Percentiles rank a stretch among this genome's conserved stretches.
Conservation (phyloP, 768 basidiomycete genomes). For the Trametes gibbosa region DNA sequence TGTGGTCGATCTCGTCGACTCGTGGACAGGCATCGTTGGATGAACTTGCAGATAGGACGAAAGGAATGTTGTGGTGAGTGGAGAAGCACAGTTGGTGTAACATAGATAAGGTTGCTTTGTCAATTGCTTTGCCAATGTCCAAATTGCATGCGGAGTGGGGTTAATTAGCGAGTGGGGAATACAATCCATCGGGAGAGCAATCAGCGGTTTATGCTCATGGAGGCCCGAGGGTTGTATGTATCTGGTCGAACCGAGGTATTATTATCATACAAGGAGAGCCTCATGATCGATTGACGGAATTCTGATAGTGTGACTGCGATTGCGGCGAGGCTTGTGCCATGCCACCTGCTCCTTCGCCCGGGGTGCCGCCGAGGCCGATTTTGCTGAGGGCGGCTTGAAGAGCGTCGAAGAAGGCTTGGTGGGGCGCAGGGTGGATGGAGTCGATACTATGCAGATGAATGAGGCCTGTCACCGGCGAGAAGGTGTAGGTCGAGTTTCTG, state of each 20-base stretch:
- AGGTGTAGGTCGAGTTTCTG: slow-evolving; percentile 71
- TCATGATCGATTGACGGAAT: neutral
- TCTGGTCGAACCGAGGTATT: neutral
- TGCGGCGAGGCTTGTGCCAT: neutral
- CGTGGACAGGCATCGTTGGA: slow-evolving; percentile 62
- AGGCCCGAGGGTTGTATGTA: neutral
- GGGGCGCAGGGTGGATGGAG: slow-evolving; percentile 77
- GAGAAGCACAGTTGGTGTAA: neutral
- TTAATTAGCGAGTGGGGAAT: neutral
- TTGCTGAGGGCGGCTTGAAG: slow-evolving; percentile 32
- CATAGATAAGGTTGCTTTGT: slow-evolving; percentile 2
- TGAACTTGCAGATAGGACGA: neutral
- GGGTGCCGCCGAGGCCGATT: slow-evolving; percentile 15
- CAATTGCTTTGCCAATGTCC: neutral
- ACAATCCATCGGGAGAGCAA: neutral
- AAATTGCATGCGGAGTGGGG: neutral
- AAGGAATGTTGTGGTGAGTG: too few relatives aligned
- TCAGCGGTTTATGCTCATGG: neutral
- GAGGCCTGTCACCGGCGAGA: slow-evolving; percentile 64
- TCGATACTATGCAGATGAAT: slow-evolving; percentile 65
- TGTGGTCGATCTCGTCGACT: slow-evolving; percentile 79
- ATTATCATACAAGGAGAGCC: neutral
- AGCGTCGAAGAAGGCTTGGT: slow-evolving; percentile 65
- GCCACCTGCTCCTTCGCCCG: slow-evolving; percentile 8
- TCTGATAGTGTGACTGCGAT: neutral